A percentile compares a stretch with the other conserved stretches of the same genome.
Conservation (phyloP, 495 filamentous ascomycete species). For the Annulohypoxylon maeteangense region DNA sequence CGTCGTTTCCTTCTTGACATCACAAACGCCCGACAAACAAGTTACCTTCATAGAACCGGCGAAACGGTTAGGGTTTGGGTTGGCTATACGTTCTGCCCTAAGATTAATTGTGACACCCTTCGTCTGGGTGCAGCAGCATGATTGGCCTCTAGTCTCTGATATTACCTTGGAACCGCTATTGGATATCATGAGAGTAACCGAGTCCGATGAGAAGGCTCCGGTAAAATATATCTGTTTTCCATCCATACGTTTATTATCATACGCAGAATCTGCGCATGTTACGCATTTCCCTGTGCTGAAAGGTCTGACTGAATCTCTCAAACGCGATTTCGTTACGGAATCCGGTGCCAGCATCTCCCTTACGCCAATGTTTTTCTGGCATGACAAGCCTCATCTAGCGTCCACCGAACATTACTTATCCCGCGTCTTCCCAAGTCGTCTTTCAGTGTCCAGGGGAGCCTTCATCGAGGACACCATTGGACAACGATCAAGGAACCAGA, state of each 20-base stretch:
- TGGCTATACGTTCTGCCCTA: slow-evolving; percentile 57
- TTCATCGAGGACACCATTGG: slow-evolving; percentile 62
- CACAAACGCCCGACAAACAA: slow-evolving; percentile 47
- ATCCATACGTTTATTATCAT: slow-evolving; percentile 56
- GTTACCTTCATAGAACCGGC: slow-evolving; percentile 56
- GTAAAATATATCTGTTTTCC: slow-evolving; percentile 56
- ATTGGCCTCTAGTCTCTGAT: slow-evolving; percentile 56
- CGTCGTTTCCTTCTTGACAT: slow-evolving; percentile 49
- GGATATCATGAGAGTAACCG: slow-evolving; percentile 52
- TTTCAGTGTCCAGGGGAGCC: slow-evolving; percentile 53
- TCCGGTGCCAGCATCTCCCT: slow-evolving; percentile 48
- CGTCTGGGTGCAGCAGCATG: slow-evolving; percentile 63
- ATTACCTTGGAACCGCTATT: slow-evolving; percentile 53
- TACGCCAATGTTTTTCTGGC: slow-evolving; percentile 63
- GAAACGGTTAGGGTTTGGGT: slow-evolving; percentile 57
- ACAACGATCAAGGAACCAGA: slow-evolving; percentile 57
- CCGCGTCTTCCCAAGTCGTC: slow-evolving; percentile 54
- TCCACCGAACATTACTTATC: slow-evolving; percentile 56
- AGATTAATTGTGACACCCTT: slow-evolving; percentile 55
- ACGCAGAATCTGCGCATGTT: slow-evolving; percentile 56
- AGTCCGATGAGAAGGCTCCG: slow-evolving; percentile 31
- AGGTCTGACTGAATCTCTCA: slow-evolving; percentile 51
- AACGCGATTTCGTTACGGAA: slow-evolving; percentile 47
- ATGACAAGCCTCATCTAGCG: slow-evolving; percentile 61
- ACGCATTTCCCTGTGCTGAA: slow-evolving; percentile 50